Evolutionary conservation across 2,329 filamentous ascomycete species (phyloP).

Genomic region (Alternaria novae-zelandiae): DNA sequence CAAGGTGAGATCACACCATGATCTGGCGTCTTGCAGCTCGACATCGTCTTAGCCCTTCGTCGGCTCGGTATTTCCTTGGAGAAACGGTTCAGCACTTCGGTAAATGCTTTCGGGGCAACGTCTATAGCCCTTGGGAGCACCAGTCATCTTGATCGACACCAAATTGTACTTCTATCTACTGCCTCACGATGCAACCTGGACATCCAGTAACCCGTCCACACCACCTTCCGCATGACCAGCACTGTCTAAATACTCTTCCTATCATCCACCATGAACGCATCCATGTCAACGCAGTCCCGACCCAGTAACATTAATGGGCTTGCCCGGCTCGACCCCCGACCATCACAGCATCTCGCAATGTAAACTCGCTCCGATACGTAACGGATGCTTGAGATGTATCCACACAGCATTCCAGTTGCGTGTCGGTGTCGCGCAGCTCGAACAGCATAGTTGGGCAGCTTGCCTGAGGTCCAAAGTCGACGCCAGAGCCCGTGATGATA

Average conservation of each 20-base stretch:
- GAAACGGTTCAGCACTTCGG: conserved; percentile 48
- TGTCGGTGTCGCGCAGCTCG: conserved; percentile 1
- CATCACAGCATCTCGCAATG: conserved; percentile 27
- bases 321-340: conserved; percentile 32
- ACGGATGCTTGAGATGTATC: conserved; percentile 5
- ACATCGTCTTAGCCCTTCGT: conserved; percentile 44
- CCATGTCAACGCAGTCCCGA: conserved; percentile 37
- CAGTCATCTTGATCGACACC: conserved; percentile 49
- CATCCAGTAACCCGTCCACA: conserved; percentile 48
- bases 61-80: conserved; percentile 52
- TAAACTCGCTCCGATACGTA: conserved; percentile 24
- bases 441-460: background rate
- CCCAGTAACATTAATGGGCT: conserved; percentile 29
- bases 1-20: conserved; percentile 43
- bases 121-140: conserved; percentile 41
- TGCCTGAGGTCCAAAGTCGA: background rate
- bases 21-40: conserved; percentile 42
- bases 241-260: conserved; percentile 45
- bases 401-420: background rate
- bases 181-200: conserved; percentile 46
- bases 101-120: conserved; percentile 47
- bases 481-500: conserved; percentile 25
- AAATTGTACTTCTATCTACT: conserved; percentile 54
- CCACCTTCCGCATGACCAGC: conserved; percentile 42
- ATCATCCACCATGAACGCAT: conserved; percentile 40